Conservation (phyloP, 768 basidiomycete species). For the Guyanaporus albipodus region DNA sequence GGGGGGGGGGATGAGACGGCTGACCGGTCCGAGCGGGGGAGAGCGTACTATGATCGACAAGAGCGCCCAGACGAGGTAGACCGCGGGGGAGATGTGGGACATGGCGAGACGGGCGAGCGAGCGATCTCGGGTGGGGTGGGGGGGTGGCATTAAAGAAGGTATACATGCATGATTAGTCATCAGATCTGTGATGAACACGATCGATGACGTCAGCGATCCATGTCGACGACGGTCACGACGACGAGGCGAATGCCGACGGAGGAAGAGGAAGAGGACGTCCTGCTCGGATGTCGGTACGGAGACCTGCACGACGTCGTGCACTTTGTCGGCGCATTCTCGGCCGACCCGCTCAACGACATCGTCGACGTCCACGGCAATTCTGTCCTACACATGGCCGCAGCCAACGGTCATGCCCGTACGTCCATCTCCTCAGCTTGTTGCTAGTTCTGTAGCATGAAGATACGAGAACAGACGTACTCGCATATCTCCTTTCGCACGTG, state of each 20-base stretch:
- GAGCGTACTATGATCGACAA: constrained; percentile 46
- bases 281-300: constrained; percentile 85
- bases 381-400: constrained; percentile 81
- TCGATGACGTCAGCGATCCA: not conserved
- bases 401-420: constrained; percentile 83
- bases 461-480: constrained; percentile 60
- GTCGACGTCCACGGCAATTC: constrained; percentile 79
- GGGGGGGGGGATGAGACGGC: not conserved
- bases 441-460: constrained; percentile 28
- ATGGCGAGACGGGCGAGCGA: no score
- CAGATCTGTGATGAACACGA: no score
- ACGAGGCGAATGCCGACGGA: constrained; percentile 33
- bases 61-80: constrained; percentile 60
- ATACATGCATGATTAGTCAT: no score
- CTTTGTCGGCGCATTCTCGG: constrained; percentile 60
- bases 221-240: no score
- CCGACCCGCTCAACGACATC: constrained; percentile 41
- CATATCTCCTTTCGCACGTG: constrained; percentile 63
- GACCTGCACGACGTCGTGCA: constrained; percentile 73
- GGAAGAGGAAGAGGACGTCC: constrained; percentile 65
- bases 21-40: not conserved
- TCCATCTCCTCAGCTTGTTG: not conserved
- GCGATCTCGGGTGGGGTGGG: no score
- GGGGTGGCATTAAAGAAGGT: no score
- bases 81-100: constrained; percentile 53